Evolutionary conservation across 345 rosid genomes (phyloP).

Genomic region (Hypericum perforatum): DNA sequence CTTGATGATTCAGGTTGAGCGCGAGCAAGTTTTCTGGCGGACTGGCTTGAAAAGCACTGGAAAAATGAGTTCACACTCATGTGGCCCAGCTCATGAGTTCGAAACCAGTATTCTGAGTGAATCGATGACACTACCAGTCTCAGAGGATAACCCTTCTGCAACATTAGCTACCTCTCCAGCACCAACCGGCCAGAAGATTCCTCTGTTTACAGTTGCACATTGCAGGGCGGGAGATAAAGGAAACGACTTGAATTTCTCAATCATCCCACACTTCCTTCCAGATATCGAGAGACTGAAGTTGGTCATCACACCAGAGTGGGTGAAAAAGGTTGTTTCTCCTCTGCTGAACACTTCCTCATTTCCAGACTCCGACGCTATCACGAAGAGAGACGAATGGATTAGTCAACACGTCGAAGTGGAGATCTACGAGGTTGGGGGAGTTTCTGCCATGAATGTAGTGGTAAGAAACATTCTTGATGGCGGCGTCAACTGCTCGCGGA

Average conservation of each 20-base stretch:
- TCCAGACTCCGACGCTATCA: slow-evolving; percentile 22
- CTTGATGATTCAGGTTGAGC: slow-evolving; percentile 42
- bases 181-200: slow-evolving; percentile 43
- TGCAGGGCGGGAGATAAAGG: slow-evolving; percentile 85
- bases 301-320: slow-evolving; percentile 63
- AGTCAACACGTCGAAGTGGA: slow-evolving; percentile 46
- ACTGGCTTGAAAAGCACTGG: slow-evolving; percentile 30
- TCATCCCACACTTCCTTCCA: slow-evolving; percentile 56
- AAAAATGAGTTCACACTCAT: slow-evolving; percentile 9
- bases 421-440: slow-evolving; percentile 62
- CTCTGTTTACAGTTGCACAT: slow-evolving; percentile 62
- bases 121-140: slow-evolving; percentile 1
- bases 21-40: slow-evolving; percentile 58
- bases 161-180: slow-evolving; percentile 32
- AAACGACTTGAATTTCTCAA: slow-evolving; percentile 66
- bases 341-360: slow-evolving; percentile 42
- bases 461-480: slow-evolving; percentile 77
- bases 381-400: slow-evolving; percentile 26
- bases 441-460: slow-evolving; percentile 60
- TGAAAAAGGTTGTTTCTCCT: slow-evolving; percentile 45
- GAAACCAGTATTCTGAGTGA: slow-evolving; percentile 17
- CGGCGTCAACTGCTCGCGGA: slow-evolving; percentile 84
- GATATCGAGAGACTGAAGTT: slow-evolving; percentile 54
- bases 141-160: slow-evolving; percentile 13
- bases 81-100: slow-evolving; percentile 6